Percentiles rank a stretch among this genome's conserved stretches.
These are phyloP conservation scores for Herpetospermum pedunculosum DNA, from an alignment of 306 rosid species.

Conservation along the genomic window DNA sequence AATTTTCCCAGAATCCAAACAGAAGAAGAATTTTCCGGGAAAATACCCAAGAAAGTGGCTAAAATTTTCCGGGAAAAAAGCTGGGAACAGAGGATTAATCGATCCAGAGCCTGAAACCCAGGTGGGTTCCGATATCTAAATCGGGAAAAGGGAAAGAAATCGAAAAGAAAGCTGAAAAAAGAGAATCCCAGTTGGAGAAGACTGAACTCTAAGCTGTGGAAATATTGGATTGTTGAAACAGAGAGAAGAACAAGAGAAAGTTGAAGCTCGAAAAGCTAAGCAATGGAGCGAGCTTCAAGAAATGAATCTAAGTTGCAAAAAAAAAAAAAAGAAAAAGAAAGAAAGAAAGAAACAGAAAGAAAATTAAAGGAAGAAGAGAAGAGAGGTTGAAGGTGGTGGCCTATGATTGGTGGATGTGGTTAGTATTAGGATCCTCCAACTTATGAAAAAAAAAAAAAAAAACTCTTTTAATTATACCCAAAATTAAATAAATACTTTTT, in stretches of 20 bases:
- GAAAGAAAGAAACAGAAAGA: not conserved
- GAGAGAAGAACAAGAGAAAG: not conserved
- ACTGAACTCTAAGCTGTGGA: not conserved
- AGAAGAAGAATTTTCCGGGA: conserved; percentile 16
- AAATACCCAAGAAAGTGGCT: conserved; percentile 2
- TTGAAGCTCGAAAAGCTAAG: conserved; percentile 5
- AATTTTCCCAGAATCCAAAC: conserved; percentile 3
- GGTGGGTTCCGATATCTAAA: conserved; percentile 15
- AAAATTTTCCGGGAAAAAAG: conserved; percentile 6
- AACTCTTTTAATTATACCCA: not conserved
- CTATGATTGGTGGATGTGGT: not conserved
- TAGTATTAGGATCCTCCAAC: conserved; percentile 9
- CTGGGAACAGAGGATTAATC: not conserved
- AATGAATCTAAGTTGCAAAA: not conserved
- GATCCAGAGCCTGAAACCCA: not conserved
- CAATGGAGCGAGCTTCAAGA: not conserved
- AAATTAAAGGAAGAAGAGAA: not conserved
- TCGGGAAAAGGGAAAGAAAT: not conserved
- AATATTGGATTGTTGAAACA: not conserved
- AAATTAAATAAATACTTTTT: not conserved
- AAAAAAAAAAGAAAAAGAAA: not conserved
- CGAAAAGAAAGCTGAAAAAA: not conserved
- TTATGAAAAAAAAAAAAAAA: not conserved
- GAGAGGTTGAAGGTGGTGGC: not conserved
- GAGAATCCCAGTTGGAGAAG: not conserved